phyloP scores from a whole-genome alignment of 305 asterid species.

The Striga hermonthica region DNA sequence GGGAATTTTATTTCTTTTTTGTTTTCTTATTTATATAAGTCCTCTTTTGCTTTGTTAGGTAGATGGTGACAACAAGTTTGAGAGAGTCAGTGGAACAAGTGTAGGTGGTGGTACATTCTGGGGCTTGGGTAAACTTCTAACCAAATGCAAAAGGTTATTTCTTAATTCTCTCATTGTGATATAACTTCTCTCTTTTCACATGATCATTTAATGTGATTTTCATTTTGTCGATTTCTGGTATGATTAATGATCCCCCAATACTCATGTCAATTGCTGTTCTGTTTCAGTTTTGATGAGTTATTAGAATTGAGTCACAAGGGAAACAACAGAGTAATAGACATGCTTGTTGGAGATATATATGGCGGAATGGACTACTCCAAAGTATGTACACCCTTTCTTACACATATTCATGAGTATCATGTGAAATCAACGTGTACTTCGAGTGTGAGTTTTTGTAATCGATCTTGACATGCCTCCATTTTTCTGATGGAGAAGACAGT shows the following conservation, averaged over 20 bases:
- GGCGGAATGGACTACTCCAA: slow-evolving; percentile 83
- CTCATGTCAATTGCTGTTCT: slow-evolving; percentile 22
- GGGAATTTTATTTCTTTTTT: slow-evolving; percentile 9
- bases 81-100: slow-evolving; percentile 96
- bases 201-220: slow-evolving; percentile 12
- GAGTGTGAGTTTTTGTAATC: too few species aligned
- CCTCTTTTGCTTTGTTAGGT: slow-evolving; percentile 51
- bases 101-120: slow-evolving; percentile 97
- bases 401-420: slow-evolving; percentile 3
- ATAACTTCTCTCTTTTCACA: slow-evolving; percentile 12
- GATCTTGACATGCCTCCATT: too few species aligned
- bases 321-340: slow-evolving; percentile 80
- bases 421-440: slow-evolving; percentile 7
- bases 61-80: slow-evolving; percentile 70
- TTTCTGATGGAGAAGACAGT: too few species aligned
- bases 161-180: slow-evolving; percentile 25
- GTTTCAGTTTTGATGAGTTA: slow-evolving; percentile 81
- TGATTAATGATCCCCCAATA: slow-evolving; percentile 18
- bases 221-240: slow-evolving; percentile 24
- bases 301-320: slow-evolving; percentile 81
- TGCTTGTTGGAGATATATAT: slow-evolving; percentile 96
- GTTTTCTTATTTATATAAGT: slow-evolving; percentile 3
- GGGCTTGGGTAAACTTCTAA: slow-evolving; percentile 95
- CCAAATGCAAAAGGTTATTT: slow-evolving; percentile 80
- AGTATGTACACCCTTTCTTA: slow-evolving; percentile 42